phyloP scores from a whole-genome alignment of 495 filamentous ascomycete species.

The Ascobolus immersus region DNA sequence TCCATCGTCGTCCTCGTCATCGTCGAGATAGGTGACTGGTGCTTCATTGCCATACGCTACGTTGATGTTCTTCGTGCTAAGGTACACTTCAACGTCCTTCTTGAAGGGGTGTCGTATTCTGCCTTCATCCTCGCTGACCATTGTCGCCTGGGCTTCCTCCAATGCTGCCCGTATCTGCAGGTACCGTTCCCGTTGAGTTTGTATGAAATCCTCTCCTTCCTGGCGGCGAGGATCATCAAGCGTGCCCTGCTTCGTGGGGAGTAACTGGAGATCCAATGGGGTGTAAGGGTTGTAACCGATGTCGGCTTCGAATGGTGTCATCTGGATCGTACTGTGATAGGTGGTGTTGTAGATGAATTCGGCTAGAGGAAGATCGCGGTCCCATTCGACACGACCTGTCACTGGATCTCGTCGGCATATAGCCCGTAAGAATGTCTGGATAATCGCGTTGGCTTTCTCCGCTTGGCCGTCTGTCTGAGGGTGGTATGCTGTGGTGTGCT shows the following conservation, averaged over 20 bases:
- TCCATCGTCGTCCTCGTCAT: too few species aligned
- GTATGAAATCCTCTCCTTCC: background rate
- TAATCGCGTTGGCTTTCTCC: background rate
- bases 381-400: background rate
- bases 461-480: background rate
- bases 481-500: too few species aligned
- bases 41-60: background rate
- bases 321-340: background rate
- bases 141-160: background rate
- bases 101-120: background rate
- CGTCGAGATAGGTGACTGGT: background rate
- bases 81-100: background rate
- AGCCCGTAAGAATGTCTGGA: too few species aligned
- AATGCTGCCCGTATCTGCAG: background rate
- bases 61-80: background rate
- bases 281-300: background rate
- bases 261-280: background rate
- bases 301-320: background rate
- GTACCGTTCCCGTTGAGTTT: background rate
- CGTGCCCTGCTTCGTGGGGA: too few species aligned
- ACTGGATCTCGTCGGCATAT: too few species aligned
- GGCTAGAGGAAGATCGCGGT: background rate
- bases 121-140: background rate
- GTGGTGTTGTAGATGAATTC: background rate
- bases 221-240: background rate